These are phyloP conservation scores for Didymella sp. DNA, from an alignment of 2,329 filamentous ascomycete species.

Conservation along the genomic window DNA sequence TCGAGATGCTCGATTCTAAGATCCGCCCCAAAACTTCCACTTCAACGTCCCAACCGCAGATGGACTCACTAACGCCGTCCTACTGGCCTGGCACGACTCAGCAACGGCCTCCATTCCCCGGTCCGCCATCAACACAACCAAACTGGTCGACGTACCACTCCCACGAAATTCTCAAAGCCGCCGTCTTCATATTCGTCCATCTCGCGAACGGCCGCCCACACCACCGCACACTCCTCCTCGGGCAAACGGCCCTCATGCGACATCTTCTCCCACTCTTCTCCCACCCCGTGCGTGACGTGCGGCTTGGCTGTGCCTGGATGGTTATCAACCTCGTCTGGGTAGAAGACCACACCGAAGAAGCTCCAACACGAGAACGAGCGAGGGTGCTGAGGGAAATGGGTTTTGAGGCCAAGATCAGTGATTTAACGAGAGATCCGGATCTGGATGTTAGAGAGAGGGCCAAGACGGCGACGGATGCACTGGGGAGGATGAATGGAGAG, in stretches of 20 bases:
- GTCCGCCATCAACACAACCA: conserved; percentile 50
- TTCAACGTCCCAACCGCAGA: conserved; percentile 9
- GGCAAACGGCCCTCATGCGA: conserved; percentile 77
- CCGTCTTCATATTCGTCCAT: conserved; percentile 85
- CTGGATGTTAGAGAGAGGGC: conserved; percentile 84
- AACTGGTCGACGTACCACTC: conserved; percentile 46
- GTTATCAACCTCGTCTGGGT: conserved; percentile 85
- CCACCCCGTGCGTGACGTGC: conserved; percentile 75
- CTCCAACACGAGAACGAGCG: conserved; percentile 71
- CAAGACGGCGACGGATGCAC: conserved; percentile 76
- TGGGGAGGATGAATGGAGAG: conserved; percentile 35
- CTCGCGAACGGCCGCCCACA: conserved; percentile 81
- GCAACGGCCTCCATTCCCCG: conserved; percentile 46
- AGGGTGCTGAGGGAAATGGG: conserved; percentile 74
- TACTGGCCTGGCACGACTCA: conserved; percentile 67
- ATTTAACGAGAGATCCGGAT: conserved; percentile 71
- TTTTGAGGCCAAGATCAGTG: conserved; percentile 69
- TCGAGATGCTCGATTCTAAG: conserved; percentile 81
- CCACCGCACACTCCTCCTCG: conserved; percentile 71
- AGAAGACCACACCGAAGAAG: conserved; percentile 73
- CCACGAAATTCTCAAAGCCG: conserved; percentile 74
- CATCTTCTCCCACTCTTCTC: conserved; percentile 75
- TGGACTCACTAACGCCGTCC: conserved; percentile 26
- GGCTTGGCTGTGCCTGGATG: conserved; percentile 80
- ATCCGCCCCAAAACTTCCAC: conserved; percentile 61